Conservation (phyloP, 305 asterid species). For the Plantago lanceolata region DNA sequence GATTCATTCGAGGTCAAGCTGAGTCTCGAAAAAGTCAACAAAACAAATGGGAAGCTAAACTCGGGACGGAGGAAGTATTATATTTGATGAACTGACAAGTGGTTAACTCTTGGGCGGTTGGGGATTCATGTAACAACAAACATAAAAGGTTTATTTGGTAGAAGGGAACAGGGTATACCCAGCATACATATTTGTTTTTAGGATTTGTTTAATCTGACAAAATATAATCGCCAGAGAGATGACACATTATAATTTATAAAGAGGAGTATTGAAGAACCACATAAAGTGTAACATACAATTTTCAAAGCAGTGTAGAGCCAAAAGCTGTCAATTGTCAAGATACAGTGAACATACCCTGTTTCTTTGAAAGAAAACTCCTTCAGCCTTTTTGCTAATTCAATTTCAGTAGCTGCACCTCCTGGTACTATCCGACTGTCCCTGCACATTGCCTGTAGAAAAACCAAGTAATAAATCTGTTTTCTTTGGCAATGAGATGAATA, state of each 20-base stretch:
- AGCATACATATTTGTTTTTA: background rate
- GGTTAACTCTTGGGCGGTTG: too few relatives aligned
- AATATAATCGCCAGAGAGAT: conserved; percentile 5
- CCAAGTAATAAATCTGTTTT: conserved; percentile 10
- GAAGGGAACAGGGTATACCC: background rate
- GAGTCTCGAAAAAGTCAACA: too few relatives aligned
- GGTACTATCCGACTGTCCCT: conserved; percentile 88
- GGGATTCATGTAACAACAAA: too few relatives aligned
- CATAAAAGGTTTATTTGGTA: background rate
- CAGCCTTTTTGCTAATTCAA: conserved; percentile 80
- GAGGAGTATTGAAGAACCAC: conserved; percentile 2
- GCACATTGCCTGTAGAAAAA: conserved; percentile 79
- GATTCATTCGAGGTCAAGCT: too few relatives aligned
- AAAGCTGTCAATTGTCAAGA: too few relatives aligned
- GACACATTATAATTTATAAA: conserved; percentile 10
- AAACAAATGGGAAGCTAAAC: too few relatives aligned
- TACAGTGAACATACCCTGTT: conserved; percentile 60
- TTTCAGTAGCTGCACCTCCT: conserved; percentile 98
- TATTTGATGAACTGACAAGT: too few relatives aligned
- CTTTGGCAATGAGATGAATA: background rate
- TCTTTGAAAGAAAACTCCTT: conserved; percentile 88
- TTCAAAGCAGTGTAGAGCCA: conserved; percentile 7
- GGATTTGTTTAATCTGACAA: conserved; percentile 8
- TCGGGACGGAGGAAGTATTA: too few relatives aligned
- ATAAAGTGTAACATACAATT: background rate